phyloP scores from a whole-genome alignment of 1,284 basidiomycete species.

The Ceratobasidium sp. region DNA sequence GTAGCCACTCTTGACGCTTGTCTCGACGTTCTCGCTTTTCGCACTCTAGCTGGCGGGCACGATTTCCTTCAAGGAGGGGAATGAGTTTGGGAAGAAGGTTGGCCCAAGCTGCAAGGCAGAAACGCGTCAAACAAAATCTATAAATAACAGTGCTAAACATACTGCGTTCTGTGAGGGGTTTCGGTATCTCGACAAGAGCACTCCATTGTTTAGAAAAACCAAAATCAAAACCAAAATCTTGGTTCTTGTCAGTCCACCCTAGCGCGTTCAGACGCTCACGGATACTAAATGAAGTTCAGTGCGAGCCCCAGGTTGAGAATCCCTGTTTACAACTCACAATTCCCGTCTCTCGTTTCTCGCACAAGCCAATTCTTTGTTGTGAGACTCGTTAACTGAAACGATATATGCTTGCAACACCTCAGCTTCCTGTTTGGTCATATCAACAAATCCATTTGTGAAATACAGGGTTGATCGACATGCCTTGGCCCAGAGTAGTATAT shows the following conservation, averaged over 20 bases:
- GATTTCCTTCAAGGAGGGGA: slow-evolving; percentile 10
- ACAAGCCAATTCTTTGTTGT: background rate
- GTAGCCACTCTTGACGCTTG: background rate
- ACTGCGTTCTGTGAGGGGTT: slow-evolving; percentile 18
- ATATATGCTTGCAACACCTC: too few relatives aligned
- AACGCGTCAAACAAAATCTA: background rate
- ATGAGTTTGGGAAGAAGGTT: slow-evolving; percentile 13
- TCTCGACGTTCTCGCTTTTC: background rate
- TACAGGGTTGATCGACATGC: background rate
- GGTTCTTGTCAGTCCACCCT: slow-evolving; percentile 6
- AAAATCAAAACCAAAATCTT: too few relatives aligned
- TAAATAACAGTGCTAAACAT: background rate
- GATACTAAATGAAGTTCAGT: background rate
- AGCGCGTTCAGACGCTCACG: background rate
- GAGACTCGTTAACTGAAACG: background rate
- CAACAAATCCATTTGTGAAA: background rate
- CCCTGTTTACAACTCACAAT: background rate
- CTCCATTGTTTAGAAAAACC: background rate
- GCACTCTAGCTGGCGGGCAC: background rate
- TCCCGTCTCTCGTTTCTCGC: background rate
- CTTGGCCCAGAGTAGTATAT: background rate
- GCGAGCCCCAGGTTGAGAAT: background rate
- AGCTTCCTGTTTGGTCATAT: background rate
- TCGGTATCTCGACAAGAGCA: slow-evolving; percentile 1
- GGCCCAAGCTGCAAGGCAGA: background rate